These are phyloP conservation scores for Keqinozyma sinolaborantium DNA, from an alignment of 1,139 yeast species.

Conservation along the genomic window DNA sequence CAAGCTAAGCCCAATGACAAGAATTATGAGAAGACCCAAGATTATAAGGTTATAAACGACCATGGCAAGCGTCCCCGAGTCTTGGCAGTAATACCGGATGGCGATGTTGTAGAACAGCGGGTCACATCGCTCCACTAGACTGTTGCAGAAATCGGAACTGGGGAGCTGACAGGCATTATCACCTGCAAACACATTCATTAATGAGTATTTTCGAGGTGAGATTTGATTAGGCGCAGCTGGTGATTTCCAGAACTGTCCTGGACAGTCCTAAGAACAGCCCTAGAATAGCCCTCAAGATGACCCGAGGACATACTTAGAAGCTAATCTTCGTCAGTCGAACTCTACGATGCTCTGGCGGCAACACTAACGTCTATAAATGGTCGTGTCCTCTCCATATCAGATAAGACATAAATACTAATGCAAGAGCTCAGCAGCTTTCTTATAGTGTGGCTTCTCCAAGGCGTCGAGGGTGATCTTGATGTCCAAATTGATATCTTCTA, in stretches of 20 bases:
- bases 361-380: too few species aligned
- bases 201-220: too few species aligned
- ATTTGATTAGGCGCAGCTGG: too few species aligned
- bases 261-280: too few species aligned
- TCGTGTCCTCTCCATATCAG: too few species aligned
- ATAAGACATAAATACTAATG: too few species aligned
- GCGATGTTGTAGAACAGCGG: constrained; percentile 6
- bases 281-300: too few species aligned
- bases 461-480: constrained; percentile 61
- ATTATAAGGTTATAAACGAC: not conserved
- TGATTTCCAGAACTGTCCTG: too few species aligned
- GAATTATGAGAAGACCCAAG: not conserved
- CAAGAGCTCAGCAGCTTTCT: constrained; percentile 2
- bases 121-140: not conserved
- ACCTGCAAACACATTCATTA: not conserved
- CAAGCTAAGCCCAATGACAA: constrained; percentile 19
- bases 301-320: too few species aligned
- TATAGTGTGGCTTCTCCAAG: constrained; percentile 25
- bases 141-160: not conserved
- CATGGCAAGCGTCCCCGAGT: constrained; percentile 2
- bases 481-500: constrained; percentile 80
- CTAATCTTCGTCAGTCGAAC: too few species aligned
- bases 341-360: too few species aligned
- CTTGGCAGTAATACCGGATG: constrained; percentile 8
- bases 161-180: not conserved